Evolutionary conservation across 805 yeast genomes (phyloP), one percentile per base, ranked within the genome.

Genomic region (Kazachstania kunashirensis): DNA sequence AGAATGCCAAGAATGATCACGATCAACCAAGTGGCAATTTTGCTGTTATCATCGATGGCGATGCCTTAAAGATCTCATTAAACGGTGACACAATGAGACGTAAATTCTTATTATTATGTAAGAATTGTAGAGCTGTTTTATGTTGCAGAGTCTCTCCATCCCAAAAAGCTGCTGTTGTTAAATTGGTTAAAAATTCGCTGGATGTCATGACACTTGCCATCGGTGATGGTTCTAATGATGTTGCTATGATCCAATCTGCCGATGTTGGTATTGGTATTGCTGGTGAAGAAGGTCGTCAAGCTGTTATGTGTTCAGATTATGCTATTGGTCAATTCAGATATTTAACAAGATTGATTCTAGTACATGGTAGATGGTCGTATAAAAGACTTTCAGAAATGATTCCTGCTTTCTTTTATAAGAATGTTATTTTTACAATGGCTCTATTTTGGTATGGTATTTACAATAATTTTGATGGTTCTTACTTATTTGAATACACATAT

Each of bases 61-160:
- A 74, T 44, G 88, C 92, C 0, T 63, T 83, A 48, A 67, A 73
- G 36, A 34, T 76, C 17, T 77, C 78, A 12, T 62, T 75, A 24
- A 49, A 55, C 19, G 65, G 57, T 46, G 60, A 52, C 18, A 73
- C 64, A 3, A 59, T 66, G 34, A 64, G 65, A 43, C 63, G 74
- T 41, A 79, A 77, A 53, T 82, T 83, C 50, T 63, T 83, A 39
- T 59, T 83, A 18, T 60, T 83, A 33, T 79, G 92, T 58, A 83
- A 82, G 53, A 82, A 80, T 47, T 83, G 94, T 64, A 75, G 72
- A 41, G 80, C 92, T 14, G 94, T 83, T 19, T 62, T 83, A 39
- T 83, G 94, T 61, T 83, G 94, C 59, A 74, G 94, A 63, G 94
- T 83, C 24, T 82, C 92, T 1, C 94, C 94, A 5, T 77, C 89